Evolutionary conservation across 1,284 basidiomycete species (phyloP), one percentile per base, ranked within the genome.

Genomic region (Agaricales sp.): DNA sequence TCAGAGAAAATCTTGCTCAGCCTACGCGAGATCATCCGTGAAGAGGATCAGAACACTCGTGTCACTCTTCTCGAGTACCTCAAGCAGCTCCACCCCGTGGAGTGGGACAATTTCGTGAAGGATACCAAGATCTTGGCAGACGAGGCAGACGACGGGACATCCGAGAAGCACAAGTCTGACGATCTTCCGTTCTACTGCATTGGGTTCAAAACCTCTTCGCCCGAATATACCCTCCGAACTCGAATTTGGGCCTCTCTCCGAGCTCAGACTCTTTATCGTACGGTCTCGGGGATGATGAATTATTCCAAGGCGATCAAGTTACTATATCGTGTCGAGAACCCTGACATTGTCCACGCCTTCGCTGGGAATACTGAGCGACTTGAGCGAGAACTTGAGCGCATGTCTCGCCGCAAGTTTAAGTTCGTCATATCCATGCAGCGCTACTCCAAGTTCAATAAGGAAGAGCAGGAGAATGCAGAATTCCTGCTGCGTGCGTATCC

Each of bases 281-380:
- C 96, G 13, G 93, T 99, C n/a, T 99, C 96, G n/a, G 96, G 96
- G 51, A 98, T 99, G 87, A 99, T 99, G 96, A 99, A 99, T 75
- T 99, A 99, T 71, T 89, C 90, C 59, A 99, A 99, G 73, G 95
- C 95, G 16, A 96, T 99, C 82, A 99, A 99, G 70, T 78, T 99
- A 24, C 80, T 99, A 25, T 99, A 99, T 69, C 92, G 95, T 52
- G 95, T 99, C 54, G 95, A 99, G 70, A 99, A 98, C 68, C 96
- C 96, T n/a, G 92, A 96, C 65, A 87, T 98, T 49, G 95, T 99
- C 1, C 92, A 97, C 67, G 79, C 85, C 51, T 97, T 97, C 67
- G 92, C 90, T 46, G 95, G 95, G 26, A 98, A 96, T 71, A 98
- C 95, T 12, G 96, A 99, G 63, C 83, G 88, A 53, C 79, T 99